Evolutionary conservation across 768 basidiomycete species (phyloP).

Genomic region (Amanita jacksonii): DNA sequence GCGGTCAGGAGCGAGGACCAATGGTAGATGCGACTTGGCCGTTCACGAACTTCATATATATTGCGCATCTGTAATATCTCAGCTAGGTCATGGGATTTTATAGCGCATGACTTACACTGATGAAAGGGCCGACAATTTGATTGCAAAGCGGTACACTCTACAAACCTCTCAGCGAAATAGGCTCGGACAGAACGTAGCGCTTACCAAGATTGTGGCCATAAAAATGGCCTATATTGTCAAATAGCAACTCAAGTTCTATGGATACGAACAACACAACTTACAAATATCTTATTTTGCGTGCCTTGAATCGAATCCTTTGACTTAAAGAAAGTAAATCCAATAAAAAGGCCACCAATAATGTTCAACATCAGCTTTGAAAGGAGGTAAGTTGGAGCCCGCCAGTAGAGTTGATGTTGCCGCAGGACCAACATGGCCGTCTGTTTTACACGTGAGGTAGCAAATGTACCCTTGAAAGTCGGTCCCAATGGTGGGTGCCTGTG

Average conservation of each 20-base stretch:
- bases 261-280: slow-evolving; percentile 20
- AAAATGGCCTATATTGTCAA: slow-evolving; percentile 37
- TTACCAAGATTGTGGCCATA: slow-evolving; percentile 40
- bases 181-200: slow-evolving; percentile 14
- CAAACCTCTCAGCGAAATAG: neutral
- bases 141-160: slow-evolving; percentile 44
- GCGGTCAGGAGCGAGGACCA: slow-evolving; percentile 53
- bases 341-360: slow-evolving; percentile 43
- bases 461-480: slow-evolving; percentile 30
- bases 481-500: slow-evolving; percentile 28
- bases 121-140: slow-evolving; percentile 56
- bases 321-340: slow-evolving; percentile 59
- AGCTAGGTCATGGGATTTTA: no score
- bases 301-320: slow-evolving; percentile 43
- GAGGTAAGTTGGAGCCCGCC: slow-evolving; percentile 55
- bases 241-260: neutral
- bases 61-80: slow-evolving; percentile 32
- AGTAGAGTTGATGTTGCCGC: slow-evolving; percentile 37
- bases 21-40: slow-evolving; percentile 52
- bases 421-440: slow-evolving; percentile 33
- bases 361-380: slow-evolving; percentile 50
- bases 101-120: slow-evolving; percentile 22
- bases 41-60: slow-evolving; percentile 62
- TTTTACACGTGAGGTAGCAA: slow-evolving; percentile 43
- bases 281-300: slow-evolving; percentile 58